A percentile compares a stretch with the other conserved stretches of the same genome.
phyloP scores from a whole-genome alignment of 2,329 filamentous ascomycete species.

The Penicillium aurantiogriseum region DNA sequence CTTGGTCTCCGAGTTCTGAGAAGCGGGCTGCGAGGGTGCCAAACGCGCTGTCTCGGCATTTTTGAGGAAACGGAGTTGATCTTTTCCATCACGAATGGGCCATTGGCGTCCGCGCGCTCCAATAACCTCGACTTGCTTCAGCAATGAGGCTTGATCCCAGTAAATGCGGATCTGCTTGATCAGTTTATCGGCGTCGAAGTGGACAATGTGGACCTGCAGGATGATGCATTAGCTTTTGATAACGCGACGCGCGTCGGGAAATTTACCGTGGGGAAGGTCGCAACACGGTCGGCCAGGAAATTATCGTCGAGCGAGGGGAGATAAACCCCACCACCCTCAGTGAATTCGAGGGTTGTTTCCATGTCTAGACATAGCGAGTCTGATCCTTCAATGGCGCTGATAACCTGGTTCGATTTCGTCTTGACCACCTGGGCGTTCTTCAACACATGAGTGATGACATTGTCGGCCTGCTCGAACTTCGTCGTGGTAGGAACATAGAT shows the following conservation, averaged over 20 bases:
- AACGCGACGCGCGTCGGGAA: conserved; percentile 6
- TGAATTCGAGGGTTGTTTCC: conserved; percentile 79
- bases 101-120: conserved; percentile 87
- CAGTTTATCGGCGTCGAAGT: conserved; percentile 72
- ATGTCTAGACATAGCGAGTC: conserved; percentile 72
- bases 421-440: conserved; percentile 70
- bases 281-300: conserved; percentile 79
- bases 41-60: conserved; percentile 42
- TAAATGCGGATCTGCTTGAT: conserved; percentile 84
- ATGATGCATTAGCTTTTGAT: conserved; percentile 13
- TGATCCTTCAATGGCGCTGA: conserved; percentile 70
- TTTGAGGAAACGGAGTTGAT: conserved; percentile 76
- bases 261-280: conserved; percentile 77
- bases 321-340: conserved; percentile 77
- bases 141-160: conserved; percentile 91
- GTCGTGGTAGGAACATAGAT: conserved; percentile 91
- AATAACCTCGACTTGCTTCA: conserved; percentile 93
- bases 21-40: conserved; percentile 18
- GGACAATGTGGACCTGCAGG: conserved; percentile 77
- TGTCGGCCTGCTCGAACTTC: conserved; percentile 65
- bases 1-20: conserved; percentile 17
- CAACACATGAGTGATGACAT: conserved; percentile 79
- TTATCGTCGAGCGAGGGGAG: conserved; percentile 90
- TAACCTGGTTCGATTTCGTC: conserved; percentile 76
- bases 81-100: conserved; percentile 85